A percentile compares a stretch with the other conserved stretches of the same genome.
These are phyloP conservation scores for Tolypocladium cylindrosporum DNA, from an alignment of 2,329 filamentous ascomycete genomes.

Conservation along the genomic window DNA sequence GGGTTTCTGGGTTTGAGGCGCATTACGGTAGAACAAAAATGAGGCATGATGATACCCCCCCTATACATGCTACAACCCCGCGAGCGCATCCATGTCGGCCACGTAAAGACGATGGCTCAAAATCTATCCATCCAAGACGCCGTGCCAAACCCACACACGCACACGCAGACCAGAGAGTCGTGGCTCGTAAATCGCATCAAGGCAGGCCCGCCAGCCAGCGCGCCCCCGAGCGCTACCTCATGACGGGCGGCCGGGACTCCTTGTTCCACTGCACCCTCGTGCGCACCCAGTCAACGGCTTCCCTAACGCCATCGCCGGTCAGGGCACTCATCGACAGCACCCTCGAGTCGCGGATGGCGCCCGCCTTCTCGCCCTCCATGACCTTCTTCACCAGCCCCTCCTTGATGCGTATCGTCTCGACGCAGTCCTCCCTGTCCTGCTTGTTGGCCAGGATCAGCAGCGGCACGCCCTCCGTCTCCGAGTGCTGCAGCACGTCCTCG, in stretches of 20 bases:
- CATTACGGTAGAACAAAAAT: neutral
- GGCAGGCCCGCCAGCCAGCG: neutral
- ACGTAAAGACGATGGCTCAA: neutral
- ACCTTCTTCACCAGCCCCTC: constrained; percentile 92
- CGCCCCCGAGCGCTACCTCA: constrained; percentile 53
- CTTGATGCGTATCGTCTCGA: constrained; percentile 95
- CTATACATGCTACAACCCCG: neutral
- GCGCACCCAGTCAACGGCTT: constrained; percentile 95
- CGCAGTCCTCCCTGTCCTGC: constrained; percentile 93
- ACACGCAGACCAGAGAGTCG: neutral
- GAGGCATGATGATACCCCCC: constrained; percentile 9
- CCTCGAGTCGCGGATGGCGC: constrained; percentile 76
- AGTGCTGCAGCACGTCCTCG: constrained; percentile 79
- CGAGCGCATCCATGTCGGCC: neutral
- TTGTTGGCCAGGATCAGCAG: constrained; percentile 92
- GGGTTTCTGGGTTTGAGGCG: neutral
- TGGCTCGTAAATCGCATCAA: constrained; percentile 4
- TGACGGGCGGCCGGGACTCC: constrained; percentile 81
- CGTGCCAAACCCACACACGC: constrained; percentile 1
- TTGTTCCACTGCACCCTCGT: constrained; percentile 95
- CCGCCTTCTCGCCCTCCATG: constrained; percentile 86
- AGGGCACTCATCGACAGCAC: constrained; percentile 90
- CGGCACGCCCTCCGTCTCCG: constrained; percentile 84
- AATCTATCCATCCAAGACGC: constrained; percentile 5
- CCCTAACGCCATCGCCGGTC: constrained; percentile 75